Evolutionary conservation across 345 rosid genomes (phyloP), one percentile per base, ranked within the genome.

Genomic region (Iberis pinnata): DNA sequence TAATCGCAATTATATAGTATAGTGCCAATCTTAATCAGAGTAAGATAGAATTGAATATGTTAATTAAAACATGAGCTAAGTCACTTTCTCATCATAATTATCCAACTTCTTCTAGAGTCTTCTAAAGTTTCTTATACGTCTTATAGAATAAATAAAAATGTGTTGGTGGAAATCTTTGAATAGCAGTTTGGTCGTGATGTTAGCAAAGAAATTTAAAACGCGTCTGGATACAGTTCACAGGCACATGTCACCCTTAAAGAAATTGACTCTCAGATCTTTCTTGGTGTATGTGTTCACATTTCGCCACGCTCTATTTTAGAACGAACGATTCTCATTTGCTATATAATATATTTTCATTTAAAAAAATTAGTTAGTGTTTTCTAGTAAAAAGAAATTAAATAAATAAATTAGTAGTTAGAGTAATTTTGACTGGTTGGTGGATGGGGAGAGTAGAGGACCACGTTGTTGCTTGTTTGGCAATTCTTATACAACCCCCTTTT

Each of bases 251-350:
- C 56, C 36, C 48, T n/a, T n/a, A 45, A 48, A 53, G 18, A 41
- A 63, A 44, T 63, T 63, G 61, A 63, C 61, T 37, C 54, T 45
- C 62, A 48, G 49, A 64, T 64, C 50, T 64, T 48, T 38, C 56
- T 55, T 4, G 27, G 20, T 22, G 19, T 42, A 15, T 47, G 44
- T 55, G 69, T 64, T 56, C 56, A 64, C 69, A 56, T 62, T 56
- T 47, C 27, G 26, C 32, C 60, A 36, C 46, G 32, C 60, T 62
- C 51, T 33, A 22, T 61, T 15, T n/a, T n/a, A n/a, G n/a, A n/a
- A n/a, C n/a, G n/a, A n/a, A n/a, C n/a, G n/a, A n/a, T n/a, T n/a
- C n/a, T n/a, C n/a, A n/a, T n/a, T n/a, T n/a, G n/a, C n/a, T n/a
- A n/a, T n/a, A n/a, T n/a, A n/a, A n/a, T n/a, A n/a, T n/a, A n/a